Base-by-base conservation (phyloP, 371 early-diverging fungal species). In the Rhizomucor pusillus region DNA sequence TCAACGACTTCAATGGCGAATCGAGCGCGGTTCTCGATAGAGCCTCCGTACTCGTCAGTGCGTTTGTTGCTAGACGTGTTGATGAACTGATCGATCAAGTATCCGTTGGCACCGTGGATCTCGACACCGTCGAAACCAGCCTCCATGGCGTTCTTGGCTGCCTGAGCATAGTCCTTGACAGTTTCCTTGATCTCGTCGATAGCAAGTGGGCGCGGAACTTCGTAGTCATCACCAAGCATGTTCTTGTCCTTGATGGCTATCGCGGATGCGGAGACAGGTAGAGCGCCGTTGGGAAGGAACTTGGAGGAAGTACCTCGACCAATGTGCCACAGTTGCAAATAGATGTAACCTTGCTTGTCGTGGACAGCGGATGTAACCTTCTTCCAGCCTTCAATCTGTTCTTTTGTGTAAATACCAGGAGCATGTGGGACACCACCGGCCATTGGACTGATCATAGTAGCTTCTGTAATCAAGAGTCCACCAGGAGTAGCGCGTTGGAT, bases 101-200 rank as follows among this genome's bases (percentile, higher is more conserved):
- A 88, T 2, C 86, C 86, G 45, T 88, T 79, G 0, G 84, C 87
- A 52, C 66, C 77, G 63, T 91, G 90, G 23, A 91, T 71, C 52
- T 89, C 86, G 6, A 89, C 65, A 29, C 79, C 85, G 47, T 89
- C 85, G 57, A 89, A 88, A 1, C 81, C 87, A 10, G 78, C 77
- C 7, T 59, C 34, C n/a, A 68, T 50, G 34, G 78, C 61, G 34
- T 69, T 56, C 44, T 58, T 36, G 24, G 78, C 77, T 3, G 84
- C 79, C 7, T 54, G 50, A 11, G 40, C 84, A 74, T 86, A 95
- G n/a, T 80, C 81, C 19, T 73, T 39, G 16, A 79, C 66, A 11
- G 84, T 51, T 3, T 64, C 52, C 9, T 67, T 57, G 45, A 95
- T 93, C 39, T 91, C 82, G 11, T 76, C 77, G 1, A 73, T 45